Evolutionary conservation across 140 eudicot species (phyloP).

Genomic region (Stevia rebaudiana): DNA sequence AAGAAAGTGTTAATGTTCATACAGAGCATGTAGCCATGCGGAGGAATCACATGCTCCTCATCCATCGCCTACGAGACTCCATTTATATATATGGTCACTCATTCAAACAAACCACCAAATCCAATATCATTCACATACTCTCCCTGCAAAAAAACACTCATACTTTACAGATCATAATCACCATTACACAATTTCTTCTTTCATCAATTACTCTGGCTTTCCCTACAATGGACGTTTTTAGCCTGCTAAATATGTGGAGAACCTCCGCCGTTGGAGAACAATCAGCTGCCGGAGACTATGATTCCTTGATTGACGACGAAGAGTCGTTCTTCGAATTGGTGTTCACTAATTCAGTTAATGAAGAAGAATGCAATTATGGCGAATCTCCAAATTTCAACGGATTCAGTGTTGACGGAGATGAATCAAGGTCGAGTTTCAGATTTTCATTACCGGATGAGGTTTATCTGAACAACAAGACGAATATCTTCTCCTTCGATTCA

Average conservation of each 20-base stretch:
- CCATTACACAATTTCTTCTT: neutral
- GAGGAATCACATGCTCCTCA: slow-evolving; percentile 24
- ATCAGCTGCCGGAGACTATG: slow-evolving; percentile 13
- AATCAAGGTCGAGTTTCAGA: slow-evolving; percentile 14
- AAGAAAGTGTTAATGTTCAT: slow-evolving; percentile 30
- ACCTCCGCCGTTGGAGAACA: slow-evolving; percentile 19
- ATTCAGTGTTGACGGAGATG: neutral
- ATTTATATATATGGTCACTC: slow-evolving; percentile 18
- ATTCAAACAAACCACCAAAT: slow-evolving; percentile 12
- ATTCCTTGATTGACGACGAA: slow-evolving; percentile 35
- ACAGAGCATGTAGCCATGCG: slow-evolving; percentile 33
- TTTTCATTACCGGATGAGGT: slow-evolving; percentile 25
- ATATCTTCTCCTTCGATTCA: slow-evolving; percentile 13
- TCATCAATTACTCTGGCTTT: slow-evolving; percentile 36
- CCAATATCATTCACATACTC: neutral
- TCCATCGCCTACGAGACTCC: neutral
- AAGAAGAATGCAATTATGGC: neutral
- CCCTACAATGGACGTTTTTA: slow-evolving; percentile 57
- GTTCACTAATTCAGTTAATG: slow-evolving; percentile 24
- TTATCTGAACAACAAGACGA: neutral
- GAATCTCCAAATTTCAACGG: neutral
- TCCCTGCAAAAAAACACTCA: slow-evolving; percentile 18
- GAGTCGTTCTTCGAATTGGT: slow-evolving; percentile 80
- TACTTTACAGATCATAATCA: slow-evolving; percentile 1
- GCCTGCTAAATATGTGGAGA: slow-evolving; percentile 67